Conservation (phyloP, 805 yeast genomes). For the Metschnikowia corniflorae region DNA sequence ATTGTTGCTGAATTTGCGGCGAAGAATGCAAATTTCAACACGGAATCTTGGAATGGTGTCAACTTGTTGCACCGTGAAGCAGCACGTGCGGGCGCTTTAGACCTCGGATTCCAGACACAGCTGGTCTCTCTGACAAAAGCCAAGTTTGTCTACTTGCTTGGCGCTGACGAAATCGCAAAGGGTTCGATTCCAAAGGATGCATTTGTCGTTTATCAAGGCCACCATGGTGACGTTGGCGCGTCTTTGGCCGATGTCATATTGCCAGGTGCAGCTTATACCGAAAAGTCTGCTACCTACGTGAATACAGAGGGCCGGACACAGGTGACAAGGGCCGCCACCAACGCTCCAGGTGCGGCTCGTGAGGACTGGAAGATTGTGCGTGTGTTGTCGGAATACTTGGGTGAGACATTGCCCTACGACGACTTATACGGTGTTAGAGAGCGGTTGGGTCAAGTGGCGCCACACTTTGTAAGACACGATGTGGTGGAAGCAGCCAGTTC, state of each 20-base stretch:
- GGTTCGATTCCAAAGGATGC: conserved; percentile 77
- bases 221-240: conserved; percentile 89
- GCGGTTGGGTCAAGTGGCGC: conserved; percentile 74
- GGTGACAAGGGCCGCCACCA: conserved; percentile 79
- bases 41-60: conserved; percentile 77
- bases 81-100: conserved; percentile 83
- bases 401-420: conserved; percentile 70
- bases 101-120: conserved; percentile 66
- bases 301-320: conserved; percentile 91
- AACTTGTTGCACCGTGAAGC: conserved; percentile 82
- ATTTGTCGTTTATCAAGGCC: conserved; percentile 86
- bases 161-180: conserved; percentile 76
- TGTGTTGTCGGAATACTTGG: conserved; percentile 77
- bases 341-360: conserved; percentile 85
- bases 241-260: conserved; percentile 81
- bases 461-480: conserved; percentile 74
- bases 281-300: conserved; percentile 78
- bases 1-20: conserved; percentile 58
- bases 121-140: conserved; percentile 47
- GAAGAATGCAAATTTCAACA: conserved; percentile 55
- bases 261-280: conserved; percentile 88
- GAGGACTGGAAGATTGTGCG: conserved; percentile 89
- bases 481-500: conserved; percentile 64
- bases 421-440: conserved; percentile 63
- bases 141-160: conserved; percentile 74